Evolutionary conservation across 768 basidiomycete genomes (phyloP).

Genomic region (Hemileccinum rubropunctum): DNA sequence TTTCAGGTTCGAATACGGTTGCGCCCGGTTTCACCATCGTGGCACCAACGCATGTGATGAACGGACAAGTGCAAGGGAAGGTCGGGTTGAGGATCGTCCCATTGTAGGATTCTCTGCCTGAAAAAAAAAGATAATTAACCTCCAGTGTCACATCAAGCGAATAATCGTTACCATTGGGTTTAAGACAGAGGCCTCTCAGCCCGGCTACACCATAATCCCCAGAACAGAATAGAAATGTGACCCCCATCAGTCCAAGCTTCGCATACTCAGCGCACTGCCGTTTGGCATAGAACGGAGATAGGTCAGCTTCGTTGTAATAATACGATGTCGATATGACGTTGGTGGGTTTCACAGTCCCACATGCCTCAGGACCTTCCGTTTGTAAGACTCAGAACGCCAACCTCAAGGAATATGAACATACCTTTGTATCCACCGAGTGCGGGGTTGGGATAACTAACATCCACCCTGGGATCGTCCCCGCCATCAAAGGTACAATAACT

Average conservation of each 20-base stretch:
- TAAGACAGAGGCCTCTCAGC: conserved; percentile 27
- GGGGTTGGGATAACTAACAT: conserved; percentile 27
- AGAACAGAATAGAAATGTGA: conserved; percentile 32
- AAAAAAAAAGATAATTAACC: background rate
- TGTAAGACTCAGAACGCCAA: background rate
- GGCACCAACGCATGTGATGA: no score
- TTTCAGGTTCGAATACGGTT: no score
- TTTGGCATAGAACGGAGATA: conserved; percentile 32
- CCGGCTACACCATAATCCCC: conserved; percentile 35
- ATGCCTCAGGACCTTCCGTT: conserved; percentile 11
- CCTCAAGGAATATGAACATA: background rate
- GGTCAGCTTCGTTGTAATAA: conserved; percentile 32
- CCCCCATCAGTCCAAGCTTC: conserved; percentile 38
- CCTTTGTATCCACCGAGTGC: conserved; percentile 17
- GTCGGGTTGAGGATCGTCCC: no score
- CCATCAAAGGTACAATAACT: no score
- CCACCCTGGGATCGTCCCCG: conserved; percentile 29
- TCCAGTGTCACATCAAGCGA: background rate
- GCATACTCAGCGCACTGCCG: conserved; percentile 44
- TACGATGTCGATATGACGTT: no score
- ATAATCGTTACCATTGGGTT: conserved; percentile 17
- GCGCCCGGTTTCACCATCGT: no score
- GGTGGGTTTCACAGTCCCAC: no score
- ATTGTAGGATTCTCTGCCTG: no score
- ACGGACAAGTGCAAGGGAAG: no score